Evolutionary conservation across 2,329 filamentous ascomycete species (phyloP).

Genomic region (Akanthomyces uredinophilus): DNA sequence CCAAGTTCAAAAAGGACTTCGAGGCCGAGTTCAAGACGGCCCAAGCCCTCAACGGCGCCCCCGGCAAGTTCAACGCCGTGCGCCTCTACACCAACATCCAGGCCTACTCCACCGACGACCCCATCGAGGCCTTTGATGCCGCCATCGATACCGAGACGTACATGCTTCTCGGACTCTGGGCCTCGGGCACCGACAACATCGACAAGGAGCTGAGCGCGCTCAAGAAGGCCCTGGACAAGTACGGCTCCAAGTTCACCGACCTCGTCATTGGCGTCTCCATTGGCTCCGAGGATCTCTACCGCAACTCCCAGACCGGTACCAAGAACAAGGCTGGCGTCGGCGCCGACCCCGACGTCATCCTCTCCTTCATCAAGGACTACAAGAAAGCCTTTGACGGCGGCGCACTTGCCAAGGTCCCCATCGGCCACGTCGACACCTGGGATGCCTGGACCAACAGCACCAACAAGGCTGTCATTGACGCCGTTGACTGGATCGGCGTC

Average conservation of each 20-base stretch:
- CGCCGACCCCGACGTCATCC: conserved; percentile 51
- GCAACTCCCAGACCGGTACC: conserved; percentile 54
- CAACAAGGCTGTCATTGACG: conserved; percentile 56
- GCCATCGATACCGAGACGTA: conserved; percentile 56
- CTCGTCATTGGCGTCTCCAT: conserved; percentile 62
- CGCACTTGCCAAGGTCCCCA: conserved; percentile 41
- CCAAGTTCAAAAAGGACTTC: conserved; percentile 50
- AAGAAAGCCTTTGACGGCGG: conserved; percentile 49
- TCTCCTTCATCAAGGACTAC: conserved; percentile 62
- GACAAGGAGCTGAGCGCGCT: conserved; percentile 57
- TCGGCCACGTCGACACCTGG: conserved; percentile 67
- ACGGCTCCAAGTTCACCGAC: conserved; percentile 47
- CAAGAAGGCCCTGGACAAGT: conserved; percentile 47
- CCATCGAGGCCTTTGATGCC: conserved; percentile 74
- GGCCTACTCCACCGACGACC: conserved; percentile 64
- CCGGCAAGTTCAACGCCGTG: conserved; percentile 52
- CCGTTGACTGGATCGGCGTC: conserved; percentile 59
- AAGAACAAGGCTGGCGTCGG: conserved; percentile 58
- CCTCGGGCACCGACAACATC: conserved; percentile 50
- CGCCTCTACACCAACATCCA: conserved; percentile 66
- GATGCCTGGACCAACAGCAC: conserved; percentile 55
- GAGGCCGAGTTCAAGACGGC: conserved; percentile 37
- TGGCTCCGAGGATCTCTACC: conserved; percentile 64
- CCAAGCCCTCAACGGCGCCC: conserved; percentile 38
- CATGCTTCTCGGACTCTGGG: conserved; percentile 62